Evolutionary conservation across 768 basidiomycete genomes (phyloP), one percentile per base, ranked within the genome.

Genomic region (Termitomyces sp.): DNA sequence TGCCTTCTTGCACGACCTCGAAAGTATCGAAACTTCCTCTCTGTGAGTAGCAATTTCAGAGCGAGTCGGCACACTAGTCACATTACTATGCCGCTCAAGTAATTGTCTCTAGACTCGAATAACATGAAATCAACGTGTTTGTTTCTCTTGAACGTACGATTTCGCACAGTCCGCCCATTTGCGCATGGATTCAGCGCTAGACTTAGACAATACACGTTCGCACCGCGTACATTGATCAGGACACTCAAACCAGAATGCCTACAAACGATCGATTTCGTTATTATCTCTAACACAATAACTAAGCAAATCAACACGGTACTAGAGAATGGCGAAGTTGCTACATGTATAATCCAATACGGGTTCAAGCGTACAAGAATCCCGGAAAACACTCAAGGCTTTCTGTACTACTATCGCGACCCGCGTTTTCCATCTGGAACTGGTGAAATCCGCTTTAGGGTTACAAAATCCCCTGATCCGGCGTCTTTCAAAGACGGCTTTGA

Each of bases 371-470:
- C 25, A 25, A 25, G 25, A 25, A 45, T 56, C 10, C 54, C 54
- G 1, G 8, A 32, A 10, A 32, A 47, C 14, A 29, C 60, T n/a
- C 62, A 34, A 6, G 68, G 69, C 10, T 70, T 69, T 43, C 40
- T 70, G 17, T 70, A 70, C 56, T 67, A 59, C 40, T 55, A 67
- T 45, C 31, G 20, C 15, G 63, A 65, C 9, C 14, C 9, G 1
- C 45, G n/a, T 15, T n/a, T 54, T 14, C 51, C 62, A 5, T 36
- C 20, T 2, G 56, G 60, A 2, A 61, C 66, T 8, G 63, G 61
- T 5, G 59, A 64, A 20, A 25, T 70, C 7, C 66, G 69, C 20
- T 67, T 70, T 43, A 67, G 69, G 14, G 31, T 67, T 12, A 67
- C 68, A 12, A 40, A 55, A 14, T 20, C 49, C 34, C 36, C 34